These are phyloP conservation scores for Colletotrichum simmondsii DNA, from an alignment of 2,329 filamentous ascomycete species.

Conservation along the genomic window DNA sequence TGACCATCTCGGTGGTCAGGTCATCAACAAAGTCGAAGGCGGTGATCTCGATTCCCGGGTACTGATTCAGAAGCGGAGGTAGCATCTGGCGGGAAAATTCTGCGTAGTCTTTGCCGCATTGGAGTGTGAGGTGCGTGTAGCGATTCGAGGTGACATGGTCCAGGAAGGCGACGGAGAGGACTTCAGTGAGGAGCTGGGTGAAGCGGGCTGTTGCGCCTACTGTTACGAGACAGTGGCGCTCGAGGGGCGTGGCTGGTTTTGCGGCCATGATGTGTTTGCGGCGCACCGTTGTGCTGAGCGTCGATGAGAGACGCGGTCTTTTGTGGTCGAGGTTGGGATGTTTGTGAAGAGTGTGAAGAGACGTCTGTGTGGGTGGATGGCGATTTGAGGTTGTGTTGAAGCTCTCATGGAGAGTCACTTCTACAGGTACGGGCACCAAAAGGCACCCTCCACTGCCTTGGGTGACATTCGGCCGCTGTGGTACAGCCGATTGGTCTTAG, in stretches of 20 bases:
- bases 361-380: neutral
- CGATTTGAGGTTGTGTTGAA: neutral
- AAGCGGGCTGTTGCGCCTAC: constrained; percentile 94
- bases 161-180: constrained; percentile 73
- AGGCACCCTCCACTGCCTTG: neutral
- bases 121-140: constrained; percentile 80
- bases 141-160: constrained; percentile 63
- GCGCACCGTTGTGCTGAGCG: no score
- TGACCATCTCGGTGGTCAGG: constrained; percentile 68
- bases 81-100: constrained; percentile 55
- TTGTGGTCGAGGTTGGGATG: neutral
- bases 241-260: neutral
- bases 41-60: constrained; percentile 60
- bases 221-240: constrained; percentile 79
- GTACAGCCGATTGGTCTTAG: constrained; percentile 1
- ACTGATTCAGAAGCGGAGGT: constrained; percentile 34
- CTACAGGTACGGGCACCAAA: neutral
- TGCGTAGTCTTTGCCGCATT: constrained; percentile 79
- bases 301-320: no score
- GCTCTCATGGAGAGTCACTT: neutral
- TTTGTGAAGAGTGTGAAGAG: neutral
- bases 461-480: constrained; percentile 10
- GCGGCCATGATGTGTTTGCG: neutral
- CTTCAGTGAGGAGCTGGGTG: constrained; percentile 73
- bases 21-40: constrained; percentile 77